Conservation (phyloP, 352 stramenopile genomes). For the Phytophthora meadii region DNA sequence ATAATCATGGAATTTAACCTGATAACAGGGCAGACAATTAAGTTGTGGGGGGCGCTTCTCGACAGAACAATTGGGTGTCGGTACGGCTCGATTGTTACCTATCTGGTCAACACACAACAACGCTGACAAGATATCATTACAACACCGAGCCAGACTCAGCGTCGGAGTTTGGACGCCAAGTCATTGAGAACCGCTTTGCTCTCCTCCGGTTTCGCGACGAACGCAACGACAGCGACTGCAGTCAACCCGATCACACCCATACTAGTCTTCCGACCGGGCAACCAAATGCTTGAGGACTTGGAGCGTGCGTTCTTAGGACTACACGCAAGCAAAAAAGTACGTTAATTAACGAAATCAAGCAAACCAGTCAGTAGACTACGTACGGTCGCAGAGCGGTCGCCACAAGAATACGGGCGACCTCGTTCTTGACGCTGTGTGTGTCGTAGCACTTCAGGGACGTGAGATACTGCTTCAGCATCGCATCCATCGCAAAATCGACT, state of each 20-base stretch:
- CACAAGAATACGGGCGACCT: constrained; percentile 46
- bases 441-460: constrained; percentile 55
- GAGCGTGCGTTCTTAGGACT: constrained; percentile 62
- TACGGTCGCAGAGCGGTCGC: constrained; percentile 63
- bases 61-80: too few species aligned
- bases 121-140: constrained; percentile 12
- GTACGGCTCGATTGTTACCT: too few species aligned
- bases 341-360: background rate
- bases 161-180: constrained; percentile 33
- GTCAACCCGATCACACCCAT: constrained; percentile 20
- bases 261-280: constrained; percentile 23
- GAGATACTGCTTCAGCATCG: constrained; percentile 56
- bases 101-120: too few species aligned
- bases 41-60: too few species aligned
- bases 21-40: too few species aligned
- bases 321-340: constrained; percentile 7
- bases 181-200: constrained; percentile 35
- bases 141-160: constrained; percentile 22
- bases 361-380: constrained; percentile 23
- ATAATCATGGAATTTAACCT: too few species aligned
- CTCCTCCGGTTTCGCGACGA: constrained; percentile 40
- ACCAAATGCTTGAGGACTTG: constrained; percentile 43
- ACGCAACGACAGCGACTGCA: constrained; percentile 21
- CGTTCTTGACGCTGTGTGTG: constrained; percentile 40
- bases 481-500: constrained; percentile 55